Percentiles rank a stretch among this genome's conserved stretches.
phyloP scores from a whole-genome alignment of 2,329 filamentous ascomycete species.

The Aspergillus eucalypticola region DNA sequence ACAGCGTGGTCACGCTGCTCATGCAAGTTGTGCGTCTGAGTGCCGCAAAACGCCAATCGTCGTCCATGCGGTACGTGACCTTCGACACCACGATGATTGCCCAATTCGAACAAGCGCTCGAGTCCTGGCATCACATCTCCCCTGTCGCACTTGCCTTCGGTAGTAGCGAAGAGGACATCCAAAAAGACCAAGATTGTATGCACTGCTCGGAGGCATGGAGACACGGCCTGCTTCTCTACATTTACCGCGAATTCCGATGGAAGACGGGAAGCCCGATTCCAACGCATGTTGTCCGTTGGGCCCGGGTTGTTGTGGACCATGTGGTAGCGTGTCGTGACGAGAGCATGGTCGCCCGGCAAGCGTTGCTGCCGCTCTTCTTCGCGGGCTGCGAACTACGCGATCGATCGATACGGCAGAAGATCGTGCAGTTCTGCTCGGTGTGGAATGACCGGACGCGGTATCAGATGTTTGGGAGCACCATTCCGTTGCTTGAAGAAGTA shows the following conservation, averaged over 20 bases:
- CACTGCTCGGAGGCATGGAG: constrained; percentile 1
- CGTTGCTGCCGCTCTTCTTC: constrained; percentile 8
- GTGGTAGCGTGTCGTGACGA: constrained; percentile 6
- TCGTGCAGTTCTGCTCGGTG: not conserved
- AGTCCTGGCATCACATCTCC: not conserved
- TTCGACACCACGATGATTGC: not conserved
- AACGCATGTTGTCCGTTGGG: not conserved
- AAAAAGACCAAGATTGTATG: not conserved
- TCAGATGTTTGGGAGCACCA: constrained; percentile 1
- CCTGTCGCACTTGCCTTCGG: not conserved
- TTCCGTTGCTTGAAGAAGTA: not conserved
- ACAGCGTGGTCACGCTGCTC: not conserved
- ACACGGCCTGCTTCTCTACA: not conserved
- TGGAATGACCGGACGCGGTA: constrained; percentile 4
- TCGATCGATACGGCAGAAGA: not conserved
- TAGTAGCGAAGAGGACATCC: not conserved
- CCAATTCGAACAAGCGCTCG: not conserved
- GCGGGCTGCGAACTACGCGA: constrained; percentile 4
- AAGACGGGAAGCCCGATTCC: not conserved
- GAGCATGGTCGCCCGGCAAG: constrained; percentile 2
- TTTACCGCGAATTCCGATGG: constrained; percentile 1
- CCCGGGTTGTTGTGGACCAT: constrained; percentile 5
- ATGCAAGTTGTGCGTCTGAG: constrained; percentile 4
- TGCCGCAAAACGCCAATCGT: constrained; percentile 1
- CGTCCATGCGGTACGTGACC: not conserved